phyloP scores from a whole-genome alignment of 805 yeast genomes.

The Naumovozyma dairenensis region DNA sequence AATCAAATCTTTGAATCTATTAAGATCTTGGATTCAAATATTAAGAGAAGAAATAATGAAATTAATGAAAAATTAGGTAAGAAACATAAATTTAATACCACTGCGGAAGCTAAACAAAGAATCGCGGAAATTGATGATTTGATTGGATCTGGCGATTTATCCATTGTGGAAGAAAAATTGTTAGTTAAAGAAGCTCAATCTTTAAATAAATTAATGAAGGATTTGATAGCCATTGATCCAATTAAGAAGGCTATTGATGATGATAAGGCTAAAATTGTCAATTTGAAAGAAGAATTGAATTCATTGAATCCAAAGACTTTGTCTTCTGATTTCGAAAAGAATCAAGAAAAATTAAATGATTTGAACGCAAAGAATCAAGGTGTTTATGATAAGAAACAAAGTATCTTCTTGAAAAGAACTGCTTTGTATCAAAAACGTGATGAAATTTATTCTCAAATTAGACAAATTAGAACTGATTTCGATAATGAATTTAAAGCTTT shows the following conservation, averaged over 20 bases:
- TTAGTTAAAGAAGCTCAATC: slow-evolving; percentile 75
- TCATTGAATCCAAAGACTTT: slow-evolving; percentile 51
- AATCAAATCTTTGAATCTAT: slow-evolving; percentile 50
- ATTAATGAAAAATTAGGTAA: slow-evolving; percentile 41
- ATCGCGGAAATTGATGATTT: slow-evolving; percentile 56
- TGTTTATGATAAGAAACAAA: slow-evolving; percentile 56
- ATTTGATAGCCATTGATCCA: slow-evolving; percentile 61
- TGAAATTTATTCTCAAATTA: slow-evolving; percentile 54
- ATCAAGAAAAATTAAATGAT: slow-evolving; percentile 61
- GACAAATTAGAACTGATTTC: slow-evolving; percentile 61
- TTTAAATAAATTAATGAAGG: slow-evolving; percentile 72
- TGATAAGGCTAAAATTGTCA: slow-evolving; percentile 66
- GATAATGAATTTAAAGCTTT: slow-evolving; percentile 67
- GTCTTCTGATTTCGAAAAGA: slow-evolving; percentile 55
- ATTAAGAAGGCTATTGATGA: slow-evolving; percentile 71
- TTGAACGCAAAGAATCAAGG: slow-evolving; percentile 51
- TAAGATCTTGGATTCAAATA: slow-evolving; percentile 53
- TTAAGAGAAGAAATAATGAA: slow-evolving; percentile 69
- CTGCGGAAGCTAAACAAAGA: slow-evolving; percentile 60
- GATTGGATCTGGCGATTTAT: slow-evolving; percentile 68
- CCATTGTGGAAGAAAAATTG: slow-evolving; percentile 85
- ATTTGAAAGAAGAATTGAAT: slow-evolving; percentile 58
- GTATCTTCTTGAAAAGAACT: slow-evolving; percentile 54
- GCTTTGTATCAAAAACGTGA: slow-evolving; percentile 60
- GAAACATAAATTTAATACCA: slow-evolving; percentile 53